Evolutionary conservation across 2,329 filamentous ascomycete species (phyloP).

Genomic region (Venturia carpophila): DNA sequence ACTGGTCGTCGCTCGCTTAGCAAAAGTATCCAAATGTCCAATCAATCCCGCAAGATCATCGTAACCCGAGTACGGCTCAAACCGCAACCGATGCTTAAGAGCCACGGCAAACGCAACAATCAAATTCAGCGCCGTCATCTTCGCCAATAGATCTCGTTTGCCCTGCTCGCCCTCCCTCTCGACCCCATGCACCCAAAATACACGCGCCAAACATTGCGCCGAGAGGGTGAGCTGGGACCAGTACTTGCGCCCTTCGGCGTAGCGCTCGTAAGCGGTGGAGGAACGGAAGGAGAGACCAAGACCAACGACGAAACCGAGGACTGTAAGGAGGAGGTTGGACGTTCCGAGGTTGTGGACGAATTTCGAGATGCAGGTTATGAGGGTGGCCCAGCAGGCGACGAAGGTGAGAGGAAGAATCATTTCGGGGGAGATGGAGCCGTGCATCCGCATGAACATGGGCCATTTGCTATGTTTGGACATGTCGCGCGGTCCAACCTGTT

Average conservation of each 20-base stretch:
- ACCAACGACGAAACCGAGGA: conserved; percentile 76
- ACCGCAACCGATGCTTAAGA: conserved; percentile 74
- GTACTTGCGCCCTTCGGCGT: conserved; percentile 52
- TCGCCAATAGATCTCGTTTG: conserved; percentile 62
- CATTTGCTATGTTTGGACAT: conserved; percentile 68
- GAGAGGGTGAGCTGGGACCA: conserved; percentile 52
- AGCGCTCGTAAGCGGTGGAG: conserved; percentile 68
- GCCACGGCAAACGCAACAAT: conserved; percentile 67
- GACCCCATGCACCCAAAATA: conserved; percentile 72
- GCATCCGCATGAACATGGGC: conserved; percentile 67
- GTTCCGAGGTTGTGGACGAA: conserved; percentile 15
- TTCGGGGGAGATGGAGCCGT: conserved; percentile 66
- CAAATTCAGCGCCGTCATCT: conserved; percentile 68
- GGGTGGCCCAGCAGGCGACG: conserved; percentile 58
- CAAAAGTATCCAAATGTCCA: conserved; percentile 69
- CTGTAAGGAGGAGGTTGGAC: conserved; percentile 57
- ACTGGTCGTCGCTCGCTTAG: conserved; percentile 48
- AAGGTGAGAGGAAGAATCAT: conserved; percentile 62
- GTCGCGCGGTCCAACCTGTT: conserved; percentile 51
- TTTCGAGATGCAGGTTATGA: conserved; percentile 44
- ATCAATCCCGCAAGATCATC: conserved; percentile 64
- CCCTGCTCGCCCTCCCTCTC: conserved; percentile 50
- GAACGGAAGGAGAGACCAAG: conserved; percentile 68
- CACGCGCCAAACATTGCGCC: conserved; percentile 53
- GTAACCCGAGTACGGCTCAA: conserved; percentile 73